Evolutionary conservation across 192 early-diverging fungal genomes (phyloP), one percentile per base, ranked within the genome.

Genomic region (Chytriomyces confervae): DNA sequence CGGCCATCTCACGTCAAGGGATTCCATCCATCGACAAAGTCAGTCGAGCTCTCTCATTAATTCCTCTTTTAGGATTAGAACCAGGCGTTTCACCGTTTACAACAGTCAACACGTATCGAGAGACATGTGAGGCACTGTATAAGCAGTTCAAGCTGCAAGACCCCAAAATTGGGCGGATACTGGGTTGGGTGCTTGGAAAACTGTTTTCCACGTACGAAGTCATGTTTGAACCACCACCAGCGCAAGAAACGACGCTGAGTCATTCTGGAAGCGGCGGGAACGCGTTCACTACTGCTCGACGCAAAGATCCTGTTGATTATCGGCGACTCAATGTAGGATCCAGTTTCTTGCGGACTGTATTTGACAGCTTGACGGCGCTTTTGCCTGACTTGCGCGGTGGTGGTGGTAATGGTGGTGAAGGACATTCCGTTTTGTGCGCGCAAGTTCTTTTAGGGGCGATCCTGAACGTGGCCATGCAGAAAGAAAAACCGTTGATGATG

Each of bases 161-260:
- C 11, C 70, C 70, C 51, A 72, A 72, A 60, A 44, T 72, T 10
- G 18, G 50, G 6, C 49, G 70, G 9, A 60, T 72, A 11, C n/a
- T 72, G 11, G 70, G 70, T n/a, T 72, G 70, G 70, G 51, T 72
- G n/a, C 51, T 72, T 60, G 70, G 70, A 9, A 72, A 72, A 44
- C 24, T 27, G 43, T 51, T 72, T 51, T 13, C 50, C 0, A 5
- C 70, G 11, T 72, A 47, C 47, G 66, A 68, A 43, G 8, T 46
- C 43, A n/a, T 68, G 20, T 72, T 60, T 29, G 70, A 72, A 13
- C 20, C 18, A 5, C 50, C 16, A 24, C 2, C 27, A 10, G 51
- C 23, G 9, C 50, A 27, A 18, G 18, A 27, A 27, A 29, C 13
- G 11, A 46, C 44, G 13, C 16, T 18, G 46, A 13, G 13, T 13